Evolutionary conservation across 140 eudicot genomes (phyloP).

Genomic region (Cichorium intybus): DNA sequence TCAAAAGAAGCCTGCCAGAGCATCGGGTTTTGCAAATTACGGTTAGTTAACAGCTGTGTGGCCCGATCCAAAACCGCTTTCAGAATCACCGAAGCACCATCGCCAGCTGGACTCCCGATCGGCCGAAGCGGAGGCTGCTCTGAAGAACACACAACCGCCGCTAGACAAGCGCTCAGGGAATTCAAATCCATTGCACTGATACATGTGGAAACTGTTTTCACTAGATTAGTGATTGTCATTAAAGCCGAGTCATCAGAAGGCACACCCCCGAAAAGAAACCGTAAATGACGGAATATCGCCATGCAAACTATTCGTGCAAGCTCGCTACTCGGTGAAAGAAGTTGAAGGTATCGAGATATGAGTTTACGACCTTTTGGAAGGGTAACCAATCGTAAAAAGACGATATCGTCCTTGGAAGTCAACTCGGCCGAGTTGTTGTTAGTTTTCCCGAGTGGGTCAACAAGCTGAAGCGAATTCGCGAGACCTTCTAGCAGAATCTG

Average conservation of each 20-base stretch:
- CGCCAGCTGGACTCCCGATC: constrained; percentile 82
- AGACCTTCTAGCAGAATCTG: constrained; percentile 73
- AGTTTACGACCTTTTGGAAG: constrained; percentile 84
- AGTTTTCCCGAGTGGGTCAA: constrained; percentile 82
- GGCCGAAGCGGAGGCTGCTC: constrained; percentile 99
- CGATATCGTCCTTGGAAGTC: constrained; percentile 79
- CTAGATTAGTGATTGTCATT: constrained; percentile 41
- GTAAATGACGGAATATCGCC: constrained; percentile 86
- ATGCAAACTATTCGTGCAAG: constrained; percentile 89
- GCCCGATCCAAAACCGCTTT: constrained; percentile 84
- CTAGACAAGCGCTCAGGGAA: constrained; percentile 93
- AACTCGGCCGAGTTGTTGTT: constrained; percentile 48
- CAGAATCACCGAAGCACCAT: constrained; percentile 76
- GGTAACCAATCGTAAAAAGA: constrained; percentile 64
- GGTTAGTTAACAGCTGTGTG: constrained; percentile 42
- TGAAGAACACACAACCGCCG: constrained; percentile 94
- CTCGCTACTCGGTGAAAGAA: constrained; percentile 72
- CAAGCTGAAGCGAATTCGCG: constrained; percentile 92
- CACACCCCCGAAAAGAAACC: constrained; percentile 80
- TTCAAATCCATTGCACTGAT: constrained; percentile 82
- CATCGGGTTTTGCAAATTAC: constrained; percentile 49
- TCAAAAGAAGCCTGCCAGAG: constrained; percentile 97
- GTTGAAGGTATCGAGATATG: constrained; percentile 59
- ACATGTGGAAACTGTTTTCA: constrained; percentile 56
- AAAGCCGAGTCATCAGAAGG: constrained; percentile 59